Percentiles rank a stretch among this genome's conserved stretches.
These are phyloP conservation scores for Lentinula raphanica DNA, from an alignment of 768 basidiomycete species.

Conservation along the genomic window DNA sequence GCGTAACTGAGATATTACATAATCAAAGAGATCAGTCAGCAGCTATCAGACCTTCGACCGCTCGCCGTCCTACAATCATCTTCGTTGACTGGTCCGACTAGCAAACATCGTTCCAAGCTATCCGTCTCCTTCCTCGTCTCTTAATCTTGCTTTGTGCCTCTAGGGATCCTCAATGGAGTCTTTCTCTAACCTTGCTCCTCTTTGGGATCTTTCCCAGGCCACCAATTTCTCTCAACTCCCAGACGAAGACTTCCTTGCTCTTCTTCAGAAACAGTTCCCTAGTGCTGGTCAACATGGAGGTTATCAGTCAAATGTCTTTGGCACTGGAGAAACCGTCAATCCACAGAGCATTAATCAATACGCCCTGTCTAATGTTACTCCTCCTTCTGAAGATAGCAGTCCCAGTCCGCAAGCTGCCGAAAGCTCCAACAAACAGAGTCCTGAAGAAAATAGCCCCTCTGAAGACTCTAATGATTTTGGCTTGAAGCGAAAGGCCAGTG, in stretches of 20 bases:
- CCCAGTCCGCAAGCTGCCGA: constrained; percentile 65
- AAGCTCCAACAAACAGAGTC: constrained; percentile 18
- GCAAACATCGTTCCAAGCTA: background rate
- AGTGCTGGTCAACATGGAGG: constrained; percentile 9
- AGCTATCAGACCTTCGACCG: background rate
- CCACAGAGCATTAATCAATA: constrained; percentile 53
- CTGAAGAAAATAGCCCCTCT: constrained; percentile 13
- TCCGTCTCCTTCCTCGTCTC: background rate
- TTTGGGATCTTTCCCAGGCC: constrained; percentile 66
- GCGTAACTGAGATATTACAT: background rate
- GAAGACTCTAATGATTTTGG: constrained; percentile 41
- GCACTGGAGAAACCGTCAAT: constrained; percentile 42
- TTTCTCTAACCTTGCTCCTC: constrained; percentile 39
- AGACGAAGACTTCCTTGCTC: constrained; percentile 72
- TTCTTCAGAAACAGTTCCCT: constrained; percentile 74
- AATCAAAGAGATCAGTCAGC: background rate
- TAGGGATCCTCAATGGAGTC: constrained; percentile 38
- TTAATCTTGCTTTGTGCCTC: background rate
- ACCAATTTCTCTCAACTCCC: constrained; percentile 57
- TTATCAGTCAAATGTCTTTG: constrained; percentile 9
- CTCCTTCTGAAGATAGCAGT: constrained; percentile 72
- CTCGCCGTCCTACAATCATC: background rate
- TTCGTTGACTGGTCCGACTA: background rate
- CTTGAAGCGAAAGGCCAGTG: constrained; percentile 76
- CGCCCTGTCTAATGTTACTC: constrained; percentile 47